Percentiles rank a stretch among this genome's conserved stretches.
Conservation (phyloP, 139 green algal species). For the Tetraselmis striata region DNA sequence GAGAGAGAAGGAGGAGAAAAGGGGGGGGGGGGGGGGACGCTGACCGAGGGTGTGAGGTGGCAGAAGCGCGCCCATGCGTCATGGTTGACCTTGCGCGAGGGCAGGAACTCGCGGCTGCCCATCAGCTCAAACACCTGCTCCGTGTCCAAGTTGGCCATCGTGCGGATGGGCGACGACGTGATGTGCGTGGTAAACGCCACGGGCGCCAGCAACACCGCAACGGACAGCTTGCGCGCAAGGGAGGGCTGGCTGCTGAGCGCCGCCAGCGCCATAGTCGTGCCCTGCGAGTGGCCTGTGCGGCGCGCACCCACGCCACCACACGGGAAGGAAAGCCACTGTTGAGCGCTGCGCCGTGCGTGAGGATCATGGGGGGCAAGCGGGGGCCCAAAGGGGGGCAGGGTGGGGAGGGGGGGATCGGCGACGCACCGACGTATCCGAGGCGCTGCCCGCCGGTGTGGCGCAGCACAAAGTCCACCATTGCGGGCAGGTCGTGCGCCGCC, state of each 20-base stretch:
- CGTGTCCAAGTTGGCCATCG: slow-evolving; percentile 25
- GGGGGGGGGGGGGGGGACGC: too few species aligned
- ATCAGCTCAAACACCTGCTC: slow-evolving; percentile 39
- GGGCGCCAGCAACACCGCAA: slow-evolving; percentile 52
- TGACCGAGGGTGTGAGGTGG: background rate
- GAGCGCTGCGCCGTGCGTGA: too few species aligned
- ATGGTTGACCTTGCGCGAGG: slow-evolving; percentile 10
- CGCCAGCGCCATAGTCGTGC: slow-evolving; percentile 53
- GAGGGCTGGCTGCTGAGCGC: slow-evolving; percentile 31
- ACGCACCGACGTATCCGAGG: slow-evolving; percentile 32
- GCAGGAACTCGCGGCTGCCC: slow-evolving; percentile 41
- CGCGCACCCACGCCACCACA: too few species aligned
- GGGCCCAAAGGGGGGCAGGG: too few species aligned
- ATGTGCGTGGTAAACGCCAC: slow-evolving; percentile 51
- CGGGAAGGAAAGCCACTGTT: too few species aligned
- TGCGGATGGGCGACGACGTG: slow-evolving; percentile 16
- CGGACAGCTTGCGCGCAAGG: slow-evolving; percentile 31
- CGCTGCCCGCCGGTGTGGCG: slow-evolving; percentile 22
- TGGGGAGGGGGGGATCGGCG: too few species aligned
- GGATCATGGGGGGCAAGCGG: too few species aligned
- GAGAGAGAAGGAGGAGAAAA: too few species aligned
- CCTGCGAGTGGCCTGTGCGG: slow-evolving; percentile 36
- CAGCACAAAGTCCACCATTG: slow-evolving; percentile 47
- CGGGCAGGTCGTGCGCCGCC: slow-evolving; percentile 60
- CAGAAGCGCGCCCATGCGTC: background rate